Evolutionary conservation across 345 rosid genomes (phyloP).

Genomic region (Pistacia vera): DNA sequence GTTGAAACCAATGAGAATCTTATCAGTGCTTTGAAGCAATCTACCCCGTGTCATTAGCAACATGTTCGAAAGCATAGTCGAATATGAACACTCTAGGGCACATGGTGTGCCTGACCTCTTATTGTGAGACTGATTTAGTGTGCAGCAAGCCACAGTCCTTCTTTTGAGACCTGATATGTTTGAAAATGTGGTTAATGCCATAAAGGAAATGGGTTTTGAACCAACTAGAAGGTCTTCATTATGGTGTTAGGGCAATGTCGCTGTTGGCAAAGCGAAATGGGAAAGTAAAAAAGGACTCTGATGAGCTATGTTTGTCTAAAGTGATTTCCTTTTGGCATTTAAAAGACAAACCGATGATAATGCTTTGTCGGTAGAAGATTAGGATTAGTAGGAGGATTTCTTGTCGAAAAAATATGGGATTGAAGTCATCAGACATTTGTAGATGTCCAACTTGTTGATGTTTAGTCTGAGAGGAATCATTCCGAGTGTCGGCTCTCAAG

Average conservation of each 20-base stretch:
- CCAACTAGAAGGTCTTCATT: conserved; percentile 16
- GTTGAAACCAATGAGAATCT: conserved; percentile 28
- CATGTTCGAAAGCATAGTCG: conserved; percentile 7
- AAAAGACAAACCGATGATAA: conserved; percentile 25
- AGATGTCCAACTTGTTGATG: conserved; percentile 28
- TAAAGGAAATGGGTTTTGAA: conserved; percentile 27
- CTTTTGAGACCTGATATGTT: conserved; percentile 16
- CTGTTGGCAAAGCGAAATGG: conserved; percentile 11
- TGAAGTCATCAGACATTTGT: conserved; percentile 25
- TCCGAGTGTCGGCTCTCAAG: conserved; percentile 30
- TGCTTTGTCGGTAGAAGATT: conserved; percentile 31
- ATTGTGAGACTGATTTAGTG: conserved; percentile 12
- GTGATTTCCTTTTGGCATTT: conserved; percentile 29
- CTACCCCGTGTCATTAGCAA: not conserved
- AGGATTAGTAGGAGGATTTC: conserved; percentile 29
- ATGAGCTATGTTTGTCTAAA: conserved; percentile 33
- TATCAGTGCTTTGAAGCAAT: conserved; percentile 11
- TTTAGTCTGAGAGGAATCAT: conserved; percentile 24
- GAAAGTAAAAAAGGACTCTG: conserved; percentile 23
- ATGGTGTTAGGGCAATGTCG: conserved; percentile 13
- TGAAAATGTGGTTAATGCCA: conserved; percentile 14
- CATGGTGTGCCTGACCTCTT: conserved; percentile 26
- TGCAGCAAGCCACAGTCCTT: conserved; percentile 7
- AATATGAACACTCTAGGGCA: conserved; percentile 22
- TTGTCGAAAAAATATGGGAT: conserved; percentile 15